phyloP scores from a whole-genome alignment of 2,329 filamentous ascomycete genomes.

The Boeremia exigua region DNA sequence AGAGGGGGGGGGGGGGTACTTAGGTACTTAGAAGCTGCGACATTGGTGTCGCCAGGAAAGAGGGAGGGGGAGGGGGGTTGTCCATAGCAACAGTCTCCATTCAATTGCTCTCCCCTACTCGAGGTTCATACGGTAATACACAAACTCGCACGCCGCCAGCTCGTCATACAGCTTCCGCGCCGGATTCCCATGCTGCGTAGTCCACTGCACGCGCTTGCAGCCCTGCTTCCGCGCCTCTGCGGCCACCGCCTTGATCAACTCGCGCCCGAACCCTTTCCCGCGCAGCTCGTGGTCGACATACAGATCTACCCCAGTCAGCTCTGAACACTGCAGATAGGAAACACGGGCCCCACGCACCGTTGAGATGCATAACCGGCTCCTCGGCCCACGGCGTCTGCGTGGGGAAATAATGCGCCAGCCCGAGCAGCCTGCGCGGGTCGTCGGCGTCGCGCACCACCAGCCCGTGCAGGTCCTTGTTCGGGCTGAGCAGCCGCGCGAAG shows the following conservation, averaged over 20 bases:
- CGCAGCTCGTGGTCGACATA: conserved; percentile 17
- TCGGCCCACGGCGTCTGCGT: conserved; percentile 17
- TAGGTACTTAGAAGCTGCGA: too few relatives aligned
- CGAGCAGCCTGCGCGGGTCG: conserved; percentile 3
- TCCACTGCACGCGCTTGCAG: conserved; percentile 14
- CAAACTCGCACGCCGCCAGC: conserved; percentile 8
- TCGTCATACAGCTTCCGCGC: conserved; percentile 21
- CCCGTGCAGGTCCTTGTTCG: conserved; percentile 3
- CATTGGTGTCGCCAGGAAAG: neutral
- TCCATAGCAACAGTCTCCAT: too few relatives aligned
- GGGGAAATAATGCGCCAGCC: conserved; percentile 17
- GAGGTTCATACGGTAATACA: conserved; percentile 10
- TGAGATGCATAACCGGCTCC: conserved; percentile 14
- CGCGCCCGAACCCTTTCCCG: conserved; percentile 14
- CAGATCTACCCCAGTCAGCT: neutral
- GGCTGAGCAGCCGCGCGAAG: conserved; percentile 12
- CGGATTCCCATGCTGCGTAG: conserved; percentile 15
- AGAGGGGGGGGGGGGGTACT: too few relatives aligned
- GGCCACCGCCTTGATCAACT: conserved; percentile 14
- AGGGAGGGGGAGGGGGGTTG: neutral
- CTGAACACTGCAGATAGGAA: neutral
- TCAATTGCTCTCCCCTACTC: too few relatives aligned
- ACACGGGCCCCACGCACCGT: neutral
- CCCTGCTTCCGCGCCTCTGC: conserved; percentile 9
- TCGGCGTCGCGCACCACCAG: conserved; percentile 10